Percentiles rank a stretch among this genome's conserved stretches.
phyloP scores from a whole-genome alignment of 805 yeast genomes.

The Saturnispora galanensis region DNA sequence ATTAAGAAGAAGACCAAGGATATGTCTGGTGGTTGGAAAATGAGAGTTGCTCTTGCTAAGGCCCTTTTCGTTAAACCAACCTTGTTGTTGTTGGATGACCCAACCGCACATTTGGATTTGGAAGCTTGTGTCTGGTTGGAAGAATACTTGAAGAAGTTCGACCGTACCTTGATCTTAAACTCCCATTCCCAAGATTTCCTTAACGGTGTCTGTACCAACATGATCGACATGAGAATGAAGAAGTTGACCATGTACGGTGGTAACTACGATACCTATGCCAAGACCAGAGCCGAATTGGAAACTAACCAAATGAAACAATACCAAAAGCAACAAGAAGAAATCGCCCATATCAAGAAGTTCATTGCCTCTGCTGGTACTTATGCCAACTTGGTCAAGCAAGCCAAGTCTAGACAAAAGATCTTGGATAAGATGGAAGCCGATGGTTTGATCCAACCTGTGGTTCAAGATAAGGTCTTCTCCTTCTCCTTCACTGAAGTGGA shows the following conservation, averaged over 20 bases:
- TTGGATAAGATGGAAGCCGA: slow-evolving; percentile 99
- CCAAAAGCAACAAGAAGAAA: slow-evolving; percentile 96
- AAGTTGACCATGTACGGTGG: slow-evolving; percentile 79
- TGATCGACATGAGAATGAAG: slow-evolving; percentile 94
- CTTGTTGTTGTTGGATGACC: slow-evolving; percentile 87
- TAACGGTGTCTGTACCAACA: slow-evolving; percentile 96
- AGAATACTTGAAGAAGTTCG: slow-evolving; percentile 91
- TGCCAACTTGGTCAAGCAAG: slow-evolving; percentile 97
- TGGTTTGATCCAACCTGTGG: slow-evolving; percentile 89
- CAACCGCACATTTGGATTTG: slow-evolving; percentile 98
- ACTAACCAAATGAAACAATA: slow-evolving; percentile 98
- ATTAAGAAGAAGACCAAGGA: slow-evolving; percentile 92
- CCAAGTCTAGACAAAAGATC: slow-evolving; percentile 98
- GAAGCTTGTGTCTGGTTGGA: slow-evolving; percentile 99
- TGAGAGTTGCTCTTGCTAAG: slow-evolving; percentile 98
- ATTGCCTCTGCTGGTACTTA: slow-evolving; percentile 99
- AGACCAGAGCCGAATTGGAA: slow-evolving; percentile 90
- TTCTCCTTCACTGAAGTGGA: slow-evolving; percentile 93
- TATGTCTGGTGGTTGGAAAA: slow-evolving; percentile 99
- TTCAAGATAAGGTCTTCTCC: slow-evolving; percentile 84
- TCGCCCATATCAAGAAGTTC: slow-evolving; percentile 94
- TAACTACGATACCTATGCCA: slow-evolving; percentile 93
- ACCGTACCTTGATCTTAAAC: slow-evolving; percentile 84
- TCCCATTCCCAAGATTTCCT: slow-evolving; percentile 99
- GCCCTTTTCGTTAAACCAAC: slow-evolving; percentile 98